Percentiles rank a stretch among this genome's conserved stretches.
phyloP scores from a whole-genome alignment of 805 yeast species.

The Saccharomyces cerevisiae region DNA sequence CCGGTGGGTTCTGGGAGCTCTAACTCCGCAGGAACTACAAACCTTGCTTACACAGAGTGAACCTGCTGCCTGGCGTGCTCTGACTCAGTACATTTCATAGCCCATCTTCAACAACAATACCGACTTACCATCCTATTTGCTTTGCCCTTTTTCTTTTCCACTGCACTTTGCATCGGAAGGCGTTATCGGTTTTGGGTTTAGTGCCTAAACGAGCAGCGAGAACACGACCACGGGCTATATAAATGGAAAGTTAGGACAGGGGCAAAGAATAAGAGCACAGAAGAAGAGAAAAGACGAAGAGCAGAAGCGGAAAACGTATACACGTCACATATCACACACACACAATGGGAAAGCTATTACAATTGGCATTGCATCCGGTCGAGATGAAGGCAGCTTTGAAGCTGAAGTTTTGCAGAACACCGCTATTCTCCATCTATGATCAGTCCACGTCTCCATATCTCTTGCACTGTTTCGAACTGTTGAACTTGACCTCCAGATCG shows the following conservation, averaged over 20 bases:
- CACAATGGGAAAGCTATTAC: constrained; percentile 51
- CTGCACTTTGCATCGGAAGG: neutral
- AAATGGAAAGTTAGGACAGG: neutral
- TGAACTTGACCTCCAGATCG: constrained; percentile 72
- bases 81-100: neutral
- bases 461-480: constrained; percentile 57
- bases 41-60: neutral
- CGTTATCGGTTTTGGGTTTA: neutral
- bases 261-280: neutral
- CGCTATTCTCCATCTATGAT: constrained; percentile 42
- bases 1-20: constrained; percentile 53
- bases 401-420: constrained; percentile 46
- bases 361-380: constrained; percentile 58
- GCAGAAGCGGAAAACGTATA: neutral
- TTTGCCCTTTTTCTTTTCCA: neutral
- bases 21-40: constrained; percentile 37
- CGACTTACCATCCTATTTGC: neutral
- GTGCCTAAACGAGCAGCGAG: neutral
- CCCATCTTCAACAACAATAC: neutral
- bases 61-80: neutral
- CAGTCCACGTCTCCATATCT: constrained; percentile 37
- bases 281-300: neutral
- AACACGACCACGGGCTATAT: neutral
- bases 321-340: neutral
- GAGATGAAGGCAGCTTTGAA: constrained; percentile 66